phyloP scores from a whole-genome alignment of 805 yeast genomes.

The Myxozyma neglecta region DNA sequence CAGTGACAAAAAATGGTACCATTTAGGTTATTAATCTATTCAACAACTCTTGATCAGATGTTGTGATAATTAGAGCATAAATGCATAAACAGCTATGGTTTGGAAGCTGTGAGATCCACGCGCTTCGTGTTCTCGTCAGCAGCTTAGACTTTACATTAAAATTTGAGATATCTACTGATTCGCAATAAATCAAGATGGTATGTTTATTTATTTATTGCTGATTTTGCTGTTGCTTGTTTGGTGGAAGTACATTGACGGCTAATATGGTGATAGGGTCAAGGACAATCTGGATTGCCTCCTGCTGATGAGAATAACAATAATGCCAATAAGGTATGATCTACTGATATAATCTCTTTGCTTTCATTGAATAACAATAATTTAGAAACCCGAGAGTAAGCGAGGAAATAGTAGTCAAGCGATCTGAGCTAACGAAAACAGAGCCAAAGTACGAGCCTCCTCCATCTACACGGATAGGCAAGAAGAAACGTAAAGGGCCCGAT shows the following conservation, averaged over 20 bases:
- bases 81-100: not conserved
- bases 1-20: too few relatives aligned
- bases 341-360: not conserved
- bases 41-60: not conserved
- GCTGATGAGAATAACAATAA: conserved; percentile 40
- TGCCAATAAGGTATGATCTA: conserved; percentile 31
- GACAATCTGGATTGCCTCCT: conserved; percentile 39
- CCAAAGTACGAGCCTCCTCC: conserved; percentile 99
- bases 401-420: too few relatives aligned
- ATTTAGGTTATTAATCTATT: not conserved
- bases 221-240: not conserved
- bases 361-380: not conserved
- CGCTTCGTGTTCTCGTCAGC: conserved; percentile 6
- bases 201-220: not conserved
- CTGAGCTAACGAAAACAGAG: conserved; percentile 50
- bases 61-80: not conserved
- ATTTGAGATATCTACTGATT: not conserved
- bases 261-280: conserved; percentile 37
- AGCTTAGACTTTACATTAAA: not conserved
- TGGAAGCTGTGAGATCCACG: not conserved
- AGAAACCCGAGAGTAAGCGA: conserved; percentile 39
- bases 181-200: not conserved
- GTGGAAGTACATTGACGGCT: not conserved
- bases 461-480: conserved; percentile 87
- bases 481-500: conserved; percentile 81